Percentiles rank a stretch among this genome's conserved stretches.
These are phyloP conservation scores for Tolypocladium cylindrosporum DNA, from an alignment of 2,329 filamentous ascomycete genomes.

Conservation along the genomic window DNA sequence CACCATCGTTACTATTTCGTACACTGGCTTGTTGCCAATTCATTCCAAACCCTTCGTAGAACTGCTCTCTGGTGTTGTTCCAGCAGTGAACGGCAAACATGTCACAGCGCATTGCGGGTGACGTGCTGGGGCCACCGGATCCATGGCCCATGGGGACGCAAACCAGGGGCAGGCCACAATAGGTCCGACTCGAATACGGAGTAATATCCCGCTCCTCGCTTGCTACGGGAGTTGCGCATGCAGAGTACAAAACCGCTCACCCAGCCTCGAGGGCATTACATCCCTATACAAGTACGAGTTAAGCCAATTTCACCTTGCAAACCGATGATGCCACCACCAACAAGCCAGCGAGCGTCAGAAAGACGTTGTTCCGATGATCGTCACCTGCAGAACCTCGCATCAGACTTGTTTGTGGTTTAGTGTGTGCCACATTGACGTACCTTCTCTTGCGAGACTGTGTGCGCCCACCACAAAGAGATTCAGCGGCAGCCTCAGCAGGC, in stretches of 20 bases:
- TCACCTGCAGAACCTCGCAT: slow-evolving; percentile 12
- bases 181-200: not conserved
- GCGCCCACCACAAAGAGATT: slow-evolving; percentile 42
- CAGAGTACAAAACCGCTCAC: not conserved
- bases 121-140: not conserved
- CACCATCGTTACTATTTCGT: not conserved
- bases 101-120: not conserved
- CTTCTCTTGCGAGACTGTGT: slow-evolving; percentile 34
- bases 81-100: not conserved
- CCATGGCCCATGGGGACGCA: not conserved
- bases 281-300: not conserved
- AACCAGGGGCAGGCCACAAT: not conserved
- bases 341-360: slow-evolving; percentile 8
- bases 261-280: not conserved
- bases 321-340: not conserved
- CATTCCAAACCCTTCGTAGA: not conserved
- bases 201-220: not conserved
- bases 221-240: not conserved
- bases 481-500: slow-evolving; percentile 45
- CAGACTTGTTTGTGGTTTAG: not conserved
- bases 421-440: slow-evolving; percentile 10
- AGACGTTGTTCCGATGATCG: slow-evolving; percentile 17
- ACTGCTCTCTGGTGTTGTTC: not conserved
- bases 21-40: not conserved
- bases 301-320: not conserved